Evolutionary conservation across 169 alveolate species (phyloP).

Genomic region (Eimeria necatrix): DNA sequence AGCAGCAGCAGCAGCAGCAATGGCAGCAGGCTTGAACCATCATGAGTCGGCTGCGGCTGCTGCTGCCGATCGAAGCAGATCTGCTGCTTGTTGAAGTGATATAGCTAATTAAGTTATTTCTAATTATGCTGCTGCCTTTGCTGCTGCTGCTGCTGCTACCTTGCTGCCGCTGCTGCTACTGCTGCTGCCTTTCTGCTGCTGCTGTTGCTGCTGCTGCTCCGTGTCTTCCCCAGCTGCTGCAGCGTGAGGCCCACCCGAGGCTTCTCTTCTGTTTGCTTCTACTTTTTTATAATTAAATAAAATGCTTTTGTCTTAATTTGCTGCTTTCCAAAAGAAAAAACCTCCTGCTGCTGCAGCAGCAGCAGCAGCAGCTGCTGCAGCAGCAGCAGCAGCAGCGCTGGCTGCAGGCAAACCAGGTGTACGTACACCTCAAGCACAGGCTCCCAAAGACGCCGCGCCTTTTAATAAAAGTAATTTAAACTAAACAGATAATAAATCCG

Average conservation of each 20-base stretch:
- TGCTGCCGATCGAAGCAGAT: background rate
- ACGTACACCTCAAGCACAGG: too few species aligned
- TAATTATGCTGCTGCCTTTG: background rate
- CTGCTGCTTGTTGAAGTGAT: background rate
- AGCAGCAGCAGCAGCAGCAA: background rate
- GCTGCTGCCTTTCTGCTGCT: background rate
- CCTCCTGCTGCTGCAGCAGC: background rate
- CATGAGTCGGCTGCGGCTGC: background rate
- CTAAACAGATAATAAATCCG: too few species aligned
- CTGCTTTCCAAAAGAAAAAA: background rate
- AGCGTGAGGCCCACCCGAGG: too few species aligned
- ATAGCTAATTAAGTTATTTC: background rate
- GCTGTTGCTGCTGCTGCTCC: background rate
- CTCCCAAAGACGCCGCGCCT: too few species aligned
- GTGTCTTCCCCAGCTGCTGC: too few species aligned
- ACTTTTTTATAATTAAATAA: too few species aligned
- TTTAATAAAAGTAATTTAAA: too few species aligned
- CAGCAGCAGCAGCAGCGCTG: too few species aligned
- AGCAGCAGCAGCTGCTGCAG: background rate
- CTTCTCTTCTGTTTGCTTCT: too few species aligned
- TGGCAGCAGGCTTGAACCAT: background rate
- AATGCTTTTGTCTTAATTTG: too few species aligned
- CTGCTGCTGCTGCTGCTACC: background rate
- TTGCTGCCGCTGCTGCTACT: background rate
- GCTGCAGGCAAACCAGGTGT: too few species aligned